Evolutionary conservation across 2,329 filamentous ascomycete genomes (phyloP).

Genomic region (Cucurbitaria berberidis): DNA sequence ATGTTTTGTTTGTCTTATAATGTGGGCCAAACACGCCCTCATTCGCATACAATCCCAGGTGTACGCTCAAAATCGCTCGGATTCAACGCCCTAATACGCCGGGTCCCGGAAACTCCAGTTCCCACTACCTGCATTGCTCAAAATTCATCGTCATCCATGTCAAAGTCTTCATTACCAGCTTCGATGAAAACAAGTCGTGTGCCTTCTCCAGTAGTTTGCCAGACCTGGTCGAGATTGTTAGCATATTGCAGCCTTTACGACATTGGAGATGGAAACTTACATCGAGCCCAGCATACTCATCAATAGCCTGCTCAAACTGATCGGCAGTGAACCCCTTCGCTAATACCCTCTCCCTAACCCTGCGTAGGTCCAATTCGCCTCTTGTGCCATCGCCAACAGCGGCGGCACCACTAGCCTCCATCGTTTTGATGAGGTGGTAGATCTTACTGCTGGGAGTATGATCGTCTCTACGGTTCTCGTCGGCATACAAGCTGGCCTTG

Average conservation of each 20-base stretch:
- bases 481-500: conserved; percentile 85
- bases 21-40: not conserved
- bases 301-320: conserved; percentile 83
- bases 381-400: conserved; percentile 74
- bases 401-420: conserved; percentile 83
- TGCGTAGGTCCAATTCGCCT: conserved; percentile 82
- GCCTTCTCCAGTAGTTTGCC: conserved; percentile 62
- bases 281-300: conserved; percentile 87
- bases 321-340: conserved; percentile 97
- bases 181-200: conserved; percentile 63
- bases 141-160: conserved; percentile 49
- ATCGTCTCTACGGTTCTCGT: conserved; percentile 64
- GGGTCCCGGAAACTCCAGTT: conserved; percentile 24
- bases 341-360: conserved; percentile 88
- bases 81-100: conserved; percentile 38
- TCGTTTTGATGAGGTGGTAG: conserved; percentile 88
- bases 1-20: conserved; percentile 11
- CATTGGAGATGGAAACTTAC: conserved; percentile 64
- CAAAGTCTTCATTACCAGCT: conserved; percentile 55
- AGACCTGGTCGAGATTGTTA: conserved; percentile 53
- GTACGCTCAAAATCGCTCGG: conserved; percentile 10
- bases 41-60: conserved; percentile 2
- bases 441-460: conserved; percentile 87
- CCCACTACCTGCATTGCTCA: conserved; percentile 22
- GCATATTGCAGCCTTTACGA: conserved; percentile 12